Conservation (phyloP, 805 yeast species). For the Schwanniomyces vanrijiae region DNA sequence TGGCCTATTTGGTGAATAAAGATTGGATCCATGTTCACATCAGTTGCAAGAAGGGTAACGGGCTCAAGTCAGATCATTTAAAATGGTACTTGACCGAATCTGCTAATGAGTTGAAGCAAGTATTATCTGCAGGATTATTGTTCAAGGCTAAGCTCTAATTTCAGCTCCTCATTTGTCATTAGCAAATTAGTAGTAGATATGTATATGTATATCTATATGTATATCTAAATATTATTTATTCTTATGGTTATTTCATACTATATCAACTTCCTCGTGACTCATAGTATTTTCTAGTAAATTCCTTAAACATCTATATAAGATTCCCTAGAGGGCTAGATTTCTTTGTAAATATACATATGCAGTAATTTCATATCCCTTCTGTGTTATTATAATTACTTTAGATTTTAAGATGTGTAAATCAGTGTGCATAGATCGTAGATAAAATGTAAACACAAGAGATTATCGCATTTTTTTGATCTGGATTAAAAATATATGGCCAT, state of each 20-base stretch:
- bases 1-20: conserved; percentile 88
- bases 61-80: conserved; percentile 56
- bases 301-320: no score
- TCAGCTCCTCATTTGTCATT: not conserved
- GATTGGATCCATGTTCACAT: conserved; percentile 86
- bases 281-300: not conserved
- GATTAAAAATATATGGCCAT: not conserved
- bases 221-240: no score
- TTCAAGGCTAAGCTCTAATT: conserved; percentile 39
- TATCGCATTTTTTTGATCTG: conserved; percentile 1
- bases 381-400: not conserved
- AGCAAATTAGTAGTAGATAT: not conserved
- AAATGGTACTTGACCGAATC: conserved; percentile 70
- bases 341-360: not conserved
- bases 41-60: conserved; percentile 65
- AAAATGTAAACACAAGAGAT: not conserved
- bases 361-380: not conserved
- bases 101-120: conserved; percentile 76
- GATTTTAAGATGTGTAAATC: not conserved
- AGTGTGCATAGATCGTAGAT: not conserved
- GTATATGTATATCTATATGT: no score
- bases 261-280: no score
- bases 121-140: conserved; percentile 45
- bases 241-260: no score
- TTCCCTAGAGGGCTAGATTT: not conserved